These are phyloP conservation scores for Porcisia hertigi DNA, from an alignment of 208 protist genomes.

Conservation along the genomic window DNA sequence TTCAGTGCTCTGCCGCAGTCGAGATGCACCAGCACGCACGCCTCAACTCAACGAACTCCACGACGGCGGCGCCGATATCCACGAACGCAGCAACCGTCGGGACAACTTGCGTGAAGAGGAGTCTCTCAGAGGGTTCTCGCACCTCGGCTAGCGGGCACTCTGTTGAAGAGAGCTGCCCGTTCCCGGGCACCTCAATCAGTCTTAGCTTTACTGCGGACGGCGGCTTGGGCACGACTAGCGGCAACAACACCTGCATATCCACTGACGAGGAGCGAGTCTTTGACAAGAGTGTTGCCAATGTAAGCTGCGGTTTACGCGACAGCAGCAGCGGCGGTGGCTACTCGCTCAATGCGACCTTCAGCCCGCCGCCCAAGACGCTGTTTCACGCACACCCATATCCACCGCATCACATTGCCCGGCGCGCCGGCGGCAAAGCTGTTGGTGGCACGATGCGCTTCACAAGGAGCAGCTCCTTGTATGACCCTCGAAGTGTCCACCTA, in stretches of 20 bases:
- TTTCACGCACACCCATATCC: neutral
- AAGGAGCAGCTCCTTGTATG: constrained; percentile 22
- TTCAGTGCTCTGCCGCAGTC: constrained; percentile 24
- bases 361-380: constrained; percentile 2
- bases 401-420: neutral
- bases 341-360: constrained; percentile 23
- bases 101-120: neutral
- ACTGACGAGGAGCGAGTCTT: constrained; percentile 16
- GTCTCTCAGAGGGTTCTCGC: constrained; percentile 2
- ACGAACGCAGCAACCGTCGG: neutral
- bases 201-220: constrained; percentile 12
- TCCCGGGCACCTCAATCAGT: neutral
- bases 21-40: constrained; percentile 16
- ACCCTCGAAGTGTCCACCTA: neutral
- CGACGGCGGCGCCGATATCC: constrained; percentile 9
- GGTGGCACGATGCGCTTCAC: neutral
- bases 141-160: constrained; percentile 12
- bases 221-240: neutral
- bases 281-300: constrained; percentile 13
- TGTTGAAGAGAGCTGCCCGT: neutral
- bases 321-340: constrained; percentile 11
- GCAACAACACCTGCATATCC: neutral
- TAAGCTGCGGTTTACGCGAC: constrained; percentile 2
- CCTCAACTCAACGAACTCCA: neutral
- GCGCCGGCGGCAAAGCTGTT: neutral